These are phyloP conservation scores for Leishmania mexicana DNA, from an alignment of 208 protist genomes.

Conservation along the genomic window DNA sequence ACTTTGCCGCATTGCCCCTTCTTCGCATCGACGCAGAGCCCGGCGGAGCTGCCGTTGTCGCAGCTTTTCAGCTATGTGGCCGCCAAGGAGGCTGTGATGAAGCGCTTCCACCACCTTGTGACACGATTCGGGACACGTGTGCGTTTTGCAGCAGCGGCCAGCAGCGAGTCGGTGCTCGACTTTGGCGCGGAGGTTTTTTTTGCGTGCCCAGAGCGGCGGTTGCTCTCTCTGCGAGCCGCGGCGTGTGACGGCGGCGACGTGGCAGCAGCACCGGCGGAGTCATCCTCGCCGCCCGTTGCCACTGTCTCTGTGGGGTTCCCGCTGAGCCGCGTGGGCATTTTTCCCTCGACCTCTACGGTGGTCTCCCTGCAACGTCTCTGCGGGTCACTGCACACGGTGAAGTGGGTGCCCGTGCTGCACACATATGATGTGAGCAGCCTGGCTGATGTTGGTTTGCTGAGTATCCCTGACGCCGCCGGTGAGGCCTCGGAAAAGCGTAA, in stretches of 20 bases:
- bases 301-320: conserved; percentile 45
- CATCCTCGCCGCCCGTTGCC: not conserved
- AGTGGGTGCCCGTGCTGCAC: conserved; percentile 45
- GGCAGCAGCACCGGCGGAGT: not conserved
- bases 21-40: conserved; percentile 42
- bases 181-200: conserved; percentile 86
- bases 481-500: not conserved
- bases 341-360: conserved; percentile 38
- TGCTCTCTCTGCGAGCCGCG: conserved; percentile 4
- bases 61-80: conserved; percentile 42
- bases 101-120: conserved; percentile 35
- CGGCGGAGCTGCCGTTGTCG: conserved; percentile 46
- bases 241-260: conserved; percentile 6
- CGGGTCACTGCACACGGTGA: conserved; percentile 34
- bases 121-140: conserved; percentile 23
- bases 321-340: conserved; percentile 34
- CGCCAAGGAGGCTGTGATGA: conserved; percentile 43
- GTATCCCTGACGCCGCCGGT: not conserved
- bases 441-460: conserved; percentile 33
- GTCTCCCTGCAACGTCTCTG: conserved; percentile 26
- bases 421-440: conserved; percentile 37
- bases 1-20: conserved; percentile 51
- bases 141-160: conserved; percentile 39
- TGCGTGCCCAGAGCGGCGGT: conserved; percentile 51
- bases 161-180: conserved; percentile 42